Evolutionary conservation across 2,329 filamentous ascomycete species (phyloP).

Genomic region (Fusarium sp.): DNA sequence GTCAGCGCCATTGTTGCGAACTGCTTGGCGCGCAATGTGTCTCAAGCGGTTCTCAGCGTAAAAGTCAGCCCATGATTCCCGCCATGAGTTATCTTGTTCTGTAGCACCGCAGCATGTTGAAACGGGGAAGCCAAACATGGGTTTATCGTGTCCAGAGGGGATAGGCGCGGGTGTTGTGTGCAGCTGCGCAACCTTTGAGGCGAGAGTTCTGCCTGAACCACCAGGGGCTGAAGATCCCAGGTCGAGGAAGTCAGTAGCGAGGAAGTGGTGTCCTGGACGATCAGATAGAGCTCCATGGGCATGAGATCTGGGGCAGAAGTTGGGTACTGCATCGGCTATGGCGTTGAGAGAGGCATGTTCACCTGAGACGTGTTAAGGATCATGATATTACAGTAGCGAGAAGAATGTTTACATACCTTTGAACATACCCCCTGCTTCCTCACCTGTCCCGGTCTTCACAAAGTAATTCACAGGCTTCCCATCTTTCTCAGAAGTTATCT

Average conservation of each 20-base stretch:
- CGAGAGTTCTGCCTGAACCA: conserved; percentile 69
- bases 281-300: conserved; percentile 73
- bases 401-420: conserved; percentile 58
- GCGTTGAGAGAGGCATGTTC: conserved; percentile 88
- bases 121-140: conserved; percentile 85
- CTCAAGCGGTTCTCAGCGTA: conserved; percentile 81
- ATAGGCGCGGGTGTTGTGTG: conserved; percentile 80
- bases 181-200: conserved; percentile 79
- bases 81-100: conserved; percentile 81
- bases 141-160: conserved; percentile 66
- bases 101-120: conserved; percentile 89
- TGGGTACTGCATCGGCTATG: conserved; percentile 76
- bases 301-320: conserved; percentile 79
- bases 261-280: conserved; percentile 64
- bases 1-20: conserved; percentile 73
- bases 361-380: conserved; percentile 58
- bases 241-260: conserved; percentile 85
- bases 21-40: conserved; percentile 68
- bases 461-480: conserved; percentile 70
- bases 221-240: conserved; percentile 58
- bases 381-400: neutral
- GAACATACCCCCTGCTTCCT: conserved; percentile 75
- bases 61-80: conserved; percentile 83
- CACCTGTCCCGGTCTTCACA: conserved; percentile 75
- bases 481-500: conserved; percentile 59